Percentiles rank a stretch among this genome's conserved stretches.
Conservation (phyloP, 352 stramenopile genomes). For the Phytophthora podocarpi region DNA sequence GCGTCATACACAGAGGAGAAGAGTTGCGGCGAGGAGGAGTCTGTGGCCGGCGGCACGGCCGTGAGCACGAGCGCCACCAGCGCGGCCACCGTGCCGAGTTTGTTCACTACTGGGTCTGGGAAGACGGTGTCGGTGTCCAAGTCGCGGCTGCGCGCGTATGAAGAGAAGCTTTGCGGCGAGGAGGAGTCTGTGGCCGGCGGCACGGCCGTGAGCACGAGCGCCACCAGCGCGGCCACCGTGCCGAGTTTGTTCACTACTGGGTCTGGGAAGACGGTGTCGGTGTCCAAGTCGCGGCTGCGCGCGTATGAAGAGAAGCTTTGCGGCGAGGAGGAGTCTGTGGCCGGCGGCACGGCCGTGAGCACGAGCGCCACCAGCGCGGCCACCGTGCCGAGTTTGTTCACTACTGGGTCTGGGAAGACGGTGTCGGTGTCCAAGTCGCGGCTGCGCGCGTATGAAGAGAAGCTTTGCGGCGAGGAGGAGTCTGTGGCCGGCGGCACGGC, state of each 20-base stretch:
- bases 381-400: constrained; percentile 29
- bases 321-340: constrained; percentile 8
- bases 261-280: constrained; percentile 32
- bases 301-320: constrained; percentile 30
- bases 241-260: constrained; percentile 39
- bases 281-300: constrained; percentile 33
- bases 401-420: constrained; percentile 30
- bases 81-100: constrained; percentile 15
- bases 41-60: neutral
- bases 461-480: constrained; percentile 21
- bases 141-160: constrained; percentile 33
- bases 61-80: neutral
- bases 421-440: constrained; percentile 32
- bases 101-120: constrained; percentile 42
- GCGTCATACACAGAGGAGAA: constrained; percentile 2
- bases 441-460: constrained; percentile 30
- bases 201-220: neutral
- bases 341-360: neutral
- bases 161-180: constrained; percentile 16
- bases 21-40: constrained; percentile 16
- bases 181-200: neutral
- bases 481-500: neutral
- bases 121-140: constrained; percentile 32
- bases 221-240: constrained; percentile 5
- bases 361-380: neutral